phyloP scores from a whole-genome alignment of 306 rosid genomes.

The Macrotyloma uniflorum region DNA sequence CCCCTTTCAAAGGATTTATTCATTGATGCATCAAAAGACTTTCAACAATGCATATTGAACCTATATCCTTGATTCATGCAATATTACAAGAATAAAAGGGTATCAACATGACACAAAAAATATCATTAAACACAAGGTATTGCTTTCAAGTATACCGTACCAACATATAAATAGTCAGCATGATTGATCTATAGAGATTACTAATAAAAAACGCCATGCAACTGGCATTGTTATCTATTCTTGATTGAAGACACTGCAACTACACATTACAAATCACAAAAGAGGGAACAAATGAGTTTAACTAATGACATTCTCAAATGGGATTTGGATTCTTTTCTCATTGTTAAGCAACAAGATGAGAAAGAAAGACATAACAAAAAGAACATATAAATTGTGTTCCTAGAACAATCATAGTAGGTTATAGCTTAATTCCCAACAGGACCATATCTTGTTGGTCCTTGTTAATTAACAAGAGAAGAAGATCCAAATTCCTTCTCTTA shows the following conservation, averaged over 20 bases:
- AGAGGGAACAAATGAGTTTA: neutral
- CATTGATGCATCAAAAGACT: neutral
- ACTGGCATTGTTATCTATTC: neutral
- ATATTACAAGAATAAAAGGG: neutral
- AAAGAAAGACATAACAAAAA: neutral
- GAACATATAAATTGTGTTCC: neutral
- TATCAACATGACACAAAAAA: neutral
- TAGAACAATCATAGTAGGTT: too few relatives aligned
- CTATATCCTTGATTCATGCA: neutral
- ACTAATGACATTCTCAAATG: neutral
- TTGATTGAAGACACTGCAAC: neutral
- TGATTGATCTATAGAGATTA: neutral
- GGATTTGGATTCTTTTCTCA: neutral
- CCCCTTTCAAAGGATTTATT: neutral
- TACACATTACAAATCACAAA: neutral
- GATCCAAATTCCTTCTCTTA: neutral
- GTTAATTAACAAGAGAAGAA: neutral
- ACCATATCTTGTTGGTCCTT: neutral
- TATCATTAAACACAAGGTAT: neutral
- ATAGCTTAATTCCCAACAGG: neutral
- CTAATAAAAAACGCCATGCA: neutral
- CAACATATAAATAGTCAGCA: conserved; percentile 4
- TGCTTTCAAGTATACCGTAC: neutral
- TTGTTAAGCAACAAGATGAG: neutral
- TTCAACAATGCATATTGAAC: neutral